Base-by-base conservation (phyloP, 768 basidiomycete species). In the Boletus insuetus region DNA sequence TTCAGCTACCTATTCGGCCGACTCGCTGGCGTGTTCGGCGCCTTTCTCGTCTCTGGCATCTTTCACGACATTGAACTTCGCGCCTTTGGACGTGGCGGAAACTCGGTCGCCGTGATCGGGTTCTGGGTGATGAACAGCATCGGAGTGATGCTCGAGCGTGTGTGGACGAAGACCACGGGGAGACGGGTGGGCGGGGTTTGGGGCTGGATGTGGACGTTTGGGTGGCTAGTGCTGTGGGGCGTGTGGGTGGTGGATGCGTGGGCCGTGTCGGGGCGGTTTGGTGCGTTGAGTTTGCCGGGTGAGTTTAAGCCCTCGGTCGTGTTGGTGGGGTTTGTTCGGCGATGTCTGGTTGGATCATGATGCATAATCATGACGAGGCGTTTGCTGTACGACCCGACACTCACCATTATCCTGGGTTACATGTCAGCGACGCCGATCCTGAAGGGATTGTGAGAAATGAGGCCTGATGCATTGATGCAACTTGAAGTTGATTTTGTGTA, bases 51-150 rank as follows among this genome's bases (percentile, higher is more conserved):
- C 6, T 89, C 86, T 2, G 85, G 77, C 8, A 26, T 84, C 7
- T 64, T 87, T 24, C 88, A 90, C 61, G 75, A 80, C 58, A 35
- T 79, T 14, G 82, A 80, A 6, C 46, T 82, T 72, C 48, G 54
- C 1, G 13, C 54, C 4, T 10, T 19, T 22, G 54, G 54, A 22
- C 34, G 37, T 1, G 82, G 82, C 14, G 72, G 75, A 1, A 80
- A 83, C 35, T 75, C 78, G 34, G 17, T 48, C 14, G 52, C 50
- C 19, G 62, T 81, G 13, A 68, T 73, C 0, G 79, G 78, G 1
- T 86, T 81, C 64, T 88, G 85, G 67, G 46, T 84, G 47, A 69
- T 82, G 65, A 80, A 77, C 66, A 77, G 79, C 14, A 62, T 83
- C 3, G 83, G 84, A 14, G 63, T 82, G 17, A 51, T 80, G 8